Conservation (phyloP, 345 rosid genomes). For the Limnanthes douglasii region DNA sequence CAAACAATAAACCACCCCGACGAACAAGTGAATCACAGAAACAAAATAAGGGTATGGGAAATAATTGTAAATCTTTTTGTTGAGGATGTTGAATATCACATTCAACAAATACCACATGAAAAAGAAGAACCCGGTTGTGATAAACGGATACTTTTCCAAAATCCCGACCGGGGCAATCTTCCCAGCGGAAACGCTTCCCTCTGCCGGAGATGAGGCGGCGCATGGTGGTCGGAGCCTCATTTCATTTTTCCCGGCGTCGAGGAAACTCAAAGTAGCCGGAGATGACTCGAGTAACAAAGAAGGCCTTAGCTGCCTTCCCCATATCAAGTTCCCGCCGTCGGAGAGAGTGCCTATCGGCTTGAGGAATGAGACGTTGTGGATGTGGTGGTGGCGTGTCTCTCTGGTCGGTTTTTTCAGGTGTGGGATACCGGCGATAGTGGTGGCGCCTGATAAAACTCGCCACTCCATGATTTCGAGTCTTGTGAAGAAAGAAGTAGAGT, state of each 20-base stretch:
- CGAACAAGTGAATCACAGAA: constrained; percentile 81
- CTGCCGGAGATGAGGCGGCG: constrained; percentile 65
- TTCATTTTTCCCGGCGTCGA: constrained; percentile 15
- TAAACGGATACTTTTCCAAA: constrained; percentile 55
- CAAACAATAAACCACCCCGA: constrained; percentile 89
- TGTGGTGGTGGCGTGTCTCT: constrained; percentile 13
- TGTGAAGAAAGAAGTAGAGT: too few relatives aligned
- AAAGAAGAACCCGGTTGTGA: constrained; percentile 90
- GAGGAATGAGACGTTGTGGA: constrained; percentile 11
- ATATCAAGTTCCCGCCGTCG: constrained; percentile 65
- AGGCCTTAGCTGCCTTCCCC: constrained; percentile 82
- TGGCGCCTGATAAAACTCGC: constrained; percentile 61
- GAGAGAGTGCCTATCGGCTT: constrained; percentile 39
- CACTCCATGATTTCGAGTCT: constrained; percentile 92
- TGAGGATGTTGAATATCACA: constrained; percentile 89
- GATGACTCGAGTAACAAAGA: constrained; percentile 39
- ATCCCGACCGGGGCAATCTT: constrained; percentile 72
- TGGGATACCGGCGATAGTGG: constrained; percentile 28
- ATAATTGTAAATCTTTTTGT: constrained; percentile 98
- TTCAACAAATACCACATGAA: constrained; percentile 97
- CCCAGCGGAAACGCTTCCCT: constrained; percentile 88
- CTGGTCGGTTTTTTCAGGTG: too few relatives aligned
- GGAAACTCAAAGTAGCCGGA: not conserved
- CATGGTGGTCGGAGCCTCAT: constrained; percentile 31
- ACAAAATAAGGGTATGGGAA: constrained; percentile 95